Base-by-base conservation (phyloP, 2,329 filamentous ascomycete species). In the Hirsutella minnesotensis region DNA sequence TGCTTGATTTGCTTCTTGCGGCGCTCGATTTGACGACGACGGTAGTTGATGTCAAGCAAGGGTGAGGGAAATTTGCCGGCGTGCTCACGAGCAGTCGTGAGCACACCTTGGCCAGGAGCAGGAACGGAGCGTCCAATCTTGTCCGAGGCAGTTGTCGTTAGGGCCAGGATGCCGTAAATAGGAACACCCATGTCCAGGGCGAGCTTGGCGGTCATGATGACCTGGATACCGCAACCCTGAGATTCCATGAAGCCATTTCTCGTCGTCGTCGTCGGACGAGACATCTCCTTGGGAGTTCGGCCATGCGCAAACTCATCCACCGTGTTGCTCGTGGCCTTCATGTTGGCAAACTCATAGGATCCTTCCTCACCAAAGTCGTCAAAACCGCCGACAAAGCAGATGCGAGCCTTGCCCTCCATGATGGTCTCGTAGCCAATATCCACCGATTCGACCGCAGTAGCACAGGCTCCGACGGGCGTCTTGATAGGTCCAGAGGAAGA, bases 311-410 rank as follows among this genome's bases (percentile, higher is more conserved):
- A 86, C 64, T 98, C 94, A 53, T 96, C 89, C 47, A 95, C 84
- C 21, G 90, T 89, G 60, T 96, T 98, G 76, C 89, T 95, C 44
- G 92, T 98, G 46, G 92, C 92, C 69, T 95, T 94, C 92, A 98
- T 98, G 73, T 98, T 98, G 72, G 92, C 92, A 63, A 98, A 98
- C 66, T 98, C 92, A 59, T 95, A 98, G 1, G 92, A 98, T 41
- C 92, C 94, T 68, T 98, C 92, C 68, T 98, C 92, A 58, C 94
- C 88, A 72, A 98, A 95, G 68, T 98, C 94, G 69, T 98, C 92
- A 58, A 98, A 96, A 53, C 92, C 92, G 77, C 92, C 92, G 46
- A 98, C 94, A 51, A 98, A 83, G 75, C 90, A 96, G 57, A 98
- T 79, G 41, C 89, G 86, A 46, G 94, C 92, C 75, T 98, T 98